Evolutionary conservation across 2,329 filamentous ascomycete genomes (phyloP).

Genomic region (Venturia effusa): DNA sequence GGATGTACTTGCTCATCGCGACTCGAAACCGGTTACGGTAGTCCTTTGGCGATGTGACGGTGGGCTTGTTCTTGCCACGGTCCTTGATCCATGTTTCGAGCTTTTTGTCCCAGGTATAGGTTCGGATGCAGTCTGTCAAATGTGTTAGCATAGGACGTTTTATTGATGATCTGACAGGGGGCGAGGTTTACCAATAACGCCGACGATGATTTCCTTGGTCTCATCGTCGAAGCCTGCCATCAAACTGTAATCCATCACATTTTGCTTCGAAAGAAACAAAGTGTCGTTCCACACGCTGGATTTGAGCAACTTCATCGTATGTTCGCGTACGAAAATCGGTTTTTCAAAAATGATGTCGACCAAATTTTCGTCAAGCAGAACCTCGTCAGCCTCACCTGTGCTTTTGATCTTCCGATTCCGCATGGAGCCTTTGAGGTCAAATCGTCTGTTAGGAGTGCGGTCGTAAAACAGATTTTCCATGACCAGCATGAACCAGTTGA

Average conservation of each 20-base stretch:
- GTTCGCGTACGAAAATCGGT: constrained; percentile 86
- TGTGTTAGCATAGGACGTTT: constrained; percentile 8
- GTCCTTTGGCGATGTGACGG: constrained; percentile 93
- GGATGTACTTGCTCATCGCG: constrained; percentile 84
- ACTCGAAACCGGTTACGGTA: constrained; percentile 94
- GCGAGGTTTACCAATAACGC: constrained; percentile 57
- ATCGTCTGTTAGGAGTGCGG: constrained; percentile 64
- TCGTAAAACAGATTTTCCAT: constrained; percentile 99
- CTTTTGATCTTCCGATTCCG: constrained; percentile 94
- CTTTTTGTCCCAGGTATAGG: constrained; percentile 99
- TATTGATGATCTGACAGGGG: neutral
- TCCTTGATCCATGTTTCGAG: constrained; percentile 99
- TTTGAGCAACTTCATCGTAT: constrained; percentile 86
- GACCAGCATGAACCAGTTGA: constrained; percentile 85
- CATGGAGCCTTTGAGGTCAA: constrained; percentile 97
- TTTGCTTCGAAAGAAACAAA: constrained; percentile 82
- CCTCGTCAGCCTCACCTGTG: constrained; percentile 92
- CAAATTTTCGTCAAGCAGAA: constrained; percentile 95
- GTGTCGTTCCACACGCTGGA: constrained; percentile 97
- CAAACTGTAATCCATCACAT: constrained; percentile 97
- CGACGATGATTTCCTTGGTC: constrained; percentile 84
- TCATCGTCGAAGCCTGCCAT: constrained; percentile 96
- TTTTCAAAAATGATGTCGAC: constrained; percentile 98
- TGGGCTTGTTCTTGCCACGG: constrained; percentile 76
- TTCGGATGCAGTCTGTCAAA: constrained; percentile 75